These are phyloP conservation scores for Bruguiera gymnorhiza DNA, from an alignment of 345 rosid species.

Conservation along the genomic window DNA sequence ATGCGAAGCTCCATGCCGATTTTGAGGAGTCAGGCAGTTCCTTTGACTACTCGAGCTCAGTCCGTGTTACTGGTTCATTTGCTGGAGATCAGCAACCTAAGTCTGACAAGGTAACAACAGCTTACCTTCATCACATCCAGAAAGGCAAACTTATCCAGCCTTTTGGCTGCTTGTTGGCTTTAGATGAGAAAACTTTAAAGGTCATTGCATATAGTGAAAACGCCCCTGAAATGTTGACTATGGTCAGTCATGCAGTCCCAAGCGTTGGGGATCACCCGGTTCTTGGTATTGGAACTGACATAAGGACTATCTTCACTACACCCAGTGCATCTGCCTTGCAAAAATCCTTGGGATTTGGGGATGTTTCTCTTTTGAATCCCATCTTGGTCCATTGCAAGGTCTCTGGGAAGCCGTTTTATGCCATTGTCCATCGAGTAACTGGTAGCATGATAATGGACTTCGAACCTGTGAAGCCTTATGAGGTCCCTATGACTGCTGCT, in stretches of 20 bases:
- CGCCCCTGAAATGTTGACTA: constrained; percentile 86
- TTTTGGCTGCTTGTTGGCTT: constrained; percentile 90
- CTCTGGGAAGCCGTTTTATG: constrained; percentile 92
- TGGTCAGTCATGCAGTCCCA: constrained; percentile 89
- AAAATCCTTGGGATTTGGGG: constrained; percentile 82
- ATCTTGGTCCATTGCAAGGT: constrained; percentile 92
- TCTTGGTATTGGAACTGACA: constrained; percentile 73
- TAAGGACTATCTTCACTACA: constrained; percentile 70
- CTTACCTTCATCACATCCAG: constrained; percentile 94
- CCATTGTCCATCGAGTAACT: constrained; percentile 82
- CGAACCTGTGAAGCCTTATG: constrained; percentile 94
- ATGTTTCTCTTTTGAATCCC: constrained; percentile 88
- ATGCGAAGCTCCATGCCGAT: constrained; percentile 88
- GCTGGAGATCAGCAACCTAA: constrained; percentile 52
- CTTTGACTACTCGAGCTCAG: constrained; percentile 83
- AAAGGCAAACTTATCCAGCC: constrained; percentile 95
- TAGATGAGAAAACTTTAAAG: constrained; percentile 79
- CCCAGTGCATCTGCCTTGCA: constrained; percentile 87
- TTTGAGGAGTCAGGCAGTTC: constrained; percentile 88
- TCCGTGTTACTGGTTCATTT: constrained; percentile 45
- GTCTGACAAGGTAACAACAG: constrained; percentile 78
- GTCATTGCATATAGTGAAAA: constrained; percentile 92
- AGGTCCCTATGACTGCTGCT: constrained; percentile 95
- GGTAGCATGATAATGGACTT: constrained; percentile 86
- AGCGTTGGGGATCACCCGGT: constrained; percentile 82